These are phyloP conservation scores for Yamadazyma scolyti DNA, from an alignment of 805 yeast species.

Conservation along the genomic window DNA sequence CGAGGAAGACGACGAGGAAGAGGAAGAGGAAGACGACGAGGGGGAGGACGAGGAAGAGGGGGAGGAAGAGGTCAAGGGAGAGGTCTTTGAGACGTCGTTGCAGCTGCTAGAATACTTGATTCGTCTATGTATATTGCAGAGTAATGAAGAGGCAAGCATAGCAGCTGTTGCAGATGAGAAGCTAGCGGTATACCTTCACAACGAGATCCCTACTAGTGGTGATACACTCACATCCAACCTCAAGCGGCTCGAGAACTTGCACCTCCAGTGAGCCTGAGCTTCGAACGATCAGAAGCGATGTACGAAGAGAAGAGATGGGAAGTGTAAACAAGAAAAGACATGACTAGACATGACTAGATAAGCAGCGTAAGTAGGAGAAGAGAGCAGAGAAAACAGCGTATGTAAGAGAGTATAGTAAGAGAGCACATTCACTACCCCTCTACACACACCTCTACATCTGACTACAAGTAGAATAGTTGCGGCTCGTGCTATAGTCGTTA, in stretches of 20 bases:
- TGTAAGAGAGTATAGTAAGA: no score
- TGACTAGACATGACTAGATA: no score
- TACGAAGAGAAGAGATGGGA: no score
- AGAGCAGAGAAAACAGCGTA: no score
- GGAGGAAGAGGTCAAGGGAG: constrained; percentile 11
- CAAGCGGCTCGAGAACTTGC: constrained; percentile 28
- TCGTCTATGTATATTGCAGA: constrained; percentile 57
- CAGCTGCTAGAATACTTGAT: constrained; percentile 63
- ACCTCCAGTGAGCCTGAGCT: no score
- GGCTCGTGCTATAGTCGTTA: no score
- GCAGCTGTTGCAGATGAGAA: constrained; percentile 63
- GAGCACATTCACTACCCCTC: no score
- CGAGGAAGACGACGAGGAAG: constrained; percentile 17
- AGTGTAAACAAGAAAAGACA: no score
- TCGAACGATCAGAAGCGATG: no score
- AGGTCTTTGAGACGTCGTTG: constrained; percentile 17
- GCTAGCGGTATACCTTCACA: constrained; percentile 55
- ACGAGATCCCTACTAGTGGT: constrained; percentile 36
- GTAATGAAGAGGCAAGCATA: constrained; percentile 52
- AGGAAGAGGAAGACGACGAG: constrained; percentile 12
- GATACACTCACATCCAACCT: constrained; percentile 27
- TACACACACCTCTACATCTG: no score
- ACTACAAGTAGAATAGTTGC: no score
- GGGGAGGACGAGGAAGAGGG: constrained; percentile 5
- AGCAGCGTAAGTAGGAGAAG: no score